Conservation (phyloP, 106 monocot species). For the Acorus calamus region DNA sequence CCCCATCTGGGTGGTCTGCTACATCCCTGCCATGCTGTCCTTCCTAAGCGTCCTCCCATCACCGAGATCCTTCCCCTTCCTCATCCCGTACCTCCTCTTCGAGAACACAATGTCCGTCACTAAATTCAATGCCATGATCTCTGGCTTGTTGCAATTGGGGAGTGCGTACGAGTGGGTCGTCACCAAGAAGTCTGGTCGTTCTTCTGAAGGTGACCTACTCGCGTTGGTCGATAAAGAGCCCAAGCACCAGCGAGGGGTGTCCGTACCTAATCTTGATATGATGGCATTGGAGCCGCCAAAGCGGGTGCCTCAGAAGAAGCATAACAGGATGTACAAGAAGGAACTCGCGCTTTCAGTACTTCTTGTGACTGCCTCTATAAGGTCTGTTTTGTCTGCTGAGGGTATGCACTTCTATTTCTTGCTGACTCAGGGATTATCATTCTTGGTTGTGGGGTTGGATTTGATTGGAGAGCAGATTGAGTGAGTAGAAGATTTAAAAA, state of each 20-base stretch:
- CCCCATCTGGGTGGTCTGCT: slow-evolving; percentile 79
- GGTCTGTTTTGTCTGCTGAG: slow-evolving; percentile 75
- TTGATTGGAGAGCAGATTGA: slow-evolving; percentile 78
- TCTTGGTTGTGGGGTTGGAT: slow-evolving; percentile 67
- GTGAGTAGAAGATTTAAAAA: slow-evolving; percentile 10
- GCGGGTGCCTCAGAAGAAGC: slow-evolving; percentile 51
- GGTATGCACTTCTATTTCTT: slow-evolving; percentile 91
- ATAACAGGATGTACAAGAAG: slow-evolving; percentile 78
- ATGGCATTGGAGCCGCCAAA: slow-evolving; percentile 22
- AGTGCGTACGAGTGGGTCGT: slow-evolving; percentile 94
- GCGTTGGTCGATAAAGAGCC: slow-evolving; percentile 36
- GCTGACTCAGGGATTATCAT: slow-evolving; percentile 73
- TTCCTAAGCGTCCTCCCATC: slow-evolving; percentile 89
- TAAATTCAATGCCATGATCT: slow-evolving; percentile 97
- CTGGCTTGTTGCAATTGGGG: slow-evolving; percentile 81
- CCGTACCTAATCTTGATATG: slow-evolving; percentile 42
- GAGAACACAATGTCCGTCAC: slow-evolving; percentile 99
- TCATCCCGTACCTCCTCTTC: slow-evolving; percentile 84
- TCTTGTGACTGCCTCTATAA: slow-evolving; percentile 52
- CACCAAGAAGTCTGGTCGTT: slow-evolving; percentile 74
- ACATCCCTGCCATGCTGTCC: slow-evolving; percentile 70
- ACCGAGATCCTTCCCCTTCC: slow-evolving; percentile 74
- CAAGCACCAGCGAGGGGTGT: slow-evolving; percentile 20
- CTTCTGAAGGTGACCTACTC: slow-evolving; percentile 64
- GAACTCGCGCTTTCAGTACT: slow-evolving; percentile 65